These are phyloP conservation scores for Penicillium italicum DNA, from an alignment of 2,329 filamentous ascomycete genomes.

Conservation along the genomic window DNA sequence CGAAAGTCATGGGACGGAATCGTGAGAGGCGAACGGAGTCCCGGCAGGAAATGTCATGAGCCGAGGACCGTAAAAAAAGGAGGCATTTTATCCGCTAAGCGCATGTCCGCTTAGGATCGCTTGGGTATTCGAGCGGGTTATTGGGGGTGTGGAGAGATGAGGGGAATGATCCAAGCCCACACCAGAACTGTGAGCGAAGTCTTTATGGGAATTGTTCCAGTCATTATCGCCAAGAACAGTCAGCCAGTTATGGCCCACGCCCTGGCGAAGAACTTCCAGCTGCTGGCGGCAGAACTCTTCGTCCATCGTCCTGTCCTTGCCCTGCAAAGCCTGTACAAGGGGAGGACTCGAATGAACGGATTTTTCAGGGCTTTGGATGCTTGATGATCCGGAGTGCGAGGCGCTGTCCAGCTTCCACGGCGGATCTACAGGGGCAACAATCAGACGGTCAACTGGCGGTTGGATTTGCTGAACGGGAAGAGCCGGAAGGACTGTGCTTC, in stretches of 20 bases:
- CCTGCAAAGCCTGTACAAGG: constrained; percentile 24
- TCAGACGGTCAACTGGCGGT: constrained; percentile 26
- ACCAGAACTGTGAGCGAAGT: constrained; percentile 30
- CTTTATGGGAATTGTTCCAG: constrained; percentile 44
- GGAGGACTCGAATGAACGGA: constrained; percentile 17
- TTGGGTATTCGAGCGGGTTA: constrained; percentile 38
- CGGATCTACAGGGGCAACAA: constrained; percentile 26
- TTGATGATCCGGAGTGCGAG: constrained; percentile 27
- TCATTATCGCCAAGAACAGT: constrained; percentile 77
- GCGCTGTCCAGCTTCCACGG: constrained; percentile 33
- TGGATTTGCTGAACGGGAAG: constrained; percentile 31
- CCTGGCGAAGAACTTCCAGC: constrained; percentile 78
- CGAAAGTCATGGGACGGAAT: neutral
- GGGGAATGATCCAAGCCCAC: constrained; percentile 33
- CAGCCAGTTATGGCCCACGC: constrained; percentile 83
- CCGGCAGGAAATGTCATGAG: neutral
- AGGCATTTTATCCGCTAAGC: constrained; percentile 28
- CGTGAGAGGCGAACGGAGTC: neutral
- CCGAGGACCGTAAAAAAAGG: neutral
- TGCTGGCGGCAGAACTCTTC: constrained; percentile 82
- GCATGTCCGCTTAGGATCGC: constrained; percentile 43
- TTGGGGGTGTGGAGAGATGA: constrained; percentile 31
- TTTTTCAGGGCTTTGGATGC: constrained; percentile 21
- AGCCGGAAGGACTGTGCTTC: constrained; percentile 29
- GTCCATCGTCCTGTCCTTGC: constrained; percentile 45